Percentiles rank a stretch among this genome's conserved stretches.
phyloP scores from a whole-genome alignment of 345 rosid species.

The Citrus mangshanensis region DNA sequence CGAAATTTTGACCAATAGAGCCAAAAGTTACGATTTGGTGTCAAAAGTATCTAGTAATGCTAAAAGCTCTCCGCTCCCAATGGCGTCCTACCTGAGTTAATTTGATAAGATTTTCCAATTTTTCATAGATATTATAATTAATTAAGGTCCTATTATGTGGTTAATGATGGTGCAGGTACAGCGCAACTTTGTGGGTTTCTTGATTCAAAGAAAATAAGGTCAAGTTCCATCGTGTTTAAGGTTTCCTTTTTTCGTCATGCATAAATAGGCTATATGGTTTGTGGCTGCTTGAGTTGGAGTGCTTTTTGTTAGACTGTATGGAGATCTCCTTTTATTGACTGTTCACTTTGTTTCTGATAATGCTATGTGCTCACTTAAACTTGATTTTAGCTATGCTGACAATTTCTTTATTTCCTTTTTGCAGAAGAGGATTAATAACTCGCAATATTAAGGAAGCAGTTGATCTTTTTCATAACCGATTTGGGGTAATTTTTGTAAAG shows the following conservation, averaged over 20 bases:
- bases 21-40: background rate
- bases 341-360: background rate
- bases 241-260: background rate
- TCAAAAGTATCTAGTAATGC: background rate
- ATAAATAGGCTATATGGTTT: background rate
- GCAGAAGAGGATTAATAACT: slow-evolving; percentile 88
- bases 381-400: background rate
- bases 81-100: background rate
- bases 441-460: slow-evolving; percentile 83
- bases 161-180: slow-evolving; percentile 51
- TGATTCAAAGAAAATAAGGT: slow-evolving; percentile 86
- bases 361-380: background rate
- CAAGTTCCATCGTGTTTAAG: slow-evolving; percentile 13
- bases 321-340: background rate
- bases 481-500: slow-evolving; percentile 53
- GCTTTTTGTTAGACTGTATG: background rate
- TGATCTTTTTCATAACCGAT: slow-evolving; percentile 76
- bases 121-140: background rate
- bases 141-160: background rate
- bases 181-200: slow-evolving; percentile 79
- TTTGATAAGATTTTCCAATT: background rate
- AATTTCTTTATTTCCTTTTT: background rate
- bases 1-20: background rate
- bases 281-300: background rate
- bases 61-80: background rate